These are phyloP conservation scores for Penicillium lagena DNA, from an alignment of 495 filamentous ascomycete genomes.

Conservation along the genomic window DNA sequence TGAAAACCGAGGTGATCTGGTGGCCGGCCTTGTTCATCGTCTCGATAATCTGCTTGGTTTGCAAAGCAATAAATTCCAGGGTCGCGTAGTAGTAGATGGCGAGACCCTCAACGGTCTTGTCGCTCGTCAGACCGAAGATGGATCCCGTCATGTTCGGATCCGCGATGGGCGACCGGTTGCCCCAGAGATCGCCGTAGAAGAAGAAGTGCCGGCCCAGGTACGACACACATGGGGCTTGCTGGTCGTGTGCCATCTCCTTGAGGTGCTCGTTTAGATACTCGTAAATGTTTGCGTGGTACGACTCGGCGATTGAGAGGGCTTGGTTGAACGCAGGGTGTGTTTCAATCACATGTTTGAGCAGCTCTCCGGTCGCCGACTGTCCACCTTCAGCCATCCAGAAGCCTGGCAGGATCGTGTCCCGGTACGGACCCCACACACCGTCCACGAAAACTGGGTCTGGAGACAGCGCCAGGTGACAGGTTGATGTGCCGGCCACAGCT, in stretches of 20 bases:
- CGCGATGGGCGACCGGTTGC: slow-evolving; percentile 89
- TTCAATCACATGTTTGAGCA: slow-evolving; percentile 88
- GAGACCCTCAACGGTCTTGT: slow-evolving; percentile 77
- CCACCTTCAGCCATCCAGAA: slow-evolving; percentile 97
- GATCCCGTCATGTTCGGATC: slow-evolving; percentile 88
- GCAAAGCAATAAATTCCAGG: slow-evolving; percentile 95
- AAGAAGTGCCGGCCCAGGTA: slow-evolving; percentile 89
- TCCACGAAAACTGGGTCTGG: slow-evolving; percentile 82
- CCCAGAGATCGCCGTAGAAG: slow-evolving; percentile 98
- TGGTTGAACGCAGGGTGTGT: slow-evolving; percentile 85
- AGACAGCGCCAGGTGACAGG: slow-evolving; percentile 95
- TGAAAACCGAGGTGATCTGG: slow-evolving; percentile 84
- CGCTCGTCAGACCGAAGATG: slow-evolving; percentile 75
- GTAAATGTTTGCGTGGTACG: slow-evolving; percentile 78
- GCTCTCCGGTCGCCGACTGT: slow-evolving; percentile 89
- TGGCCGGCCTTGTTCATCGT: slow-evolving; percentile 86
- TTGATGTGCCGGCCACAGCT: slow-evolving; percentile 94
- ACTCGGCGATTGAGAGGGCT: slow-evolving; percentile 67
- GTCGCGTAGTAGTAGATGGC: slow-evolving; percentile 89
- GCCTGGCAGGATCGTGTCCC: slow-evolving; percentile 82
- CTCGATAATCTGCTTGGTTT: slow-evolving; percentile 92
- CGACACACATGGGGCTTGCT: slow-evolving; percentile 66
- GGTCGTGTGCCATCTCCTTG: slow-evolving; percentile 60
- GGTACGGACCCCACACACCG: slow-evolving; percentile 95
- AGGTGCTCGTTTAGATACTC: slow-evolving; percentile 91